Base-by-base conservation (phyloP, 805 yeast species). In the Lachancea fermentati region DNA sequence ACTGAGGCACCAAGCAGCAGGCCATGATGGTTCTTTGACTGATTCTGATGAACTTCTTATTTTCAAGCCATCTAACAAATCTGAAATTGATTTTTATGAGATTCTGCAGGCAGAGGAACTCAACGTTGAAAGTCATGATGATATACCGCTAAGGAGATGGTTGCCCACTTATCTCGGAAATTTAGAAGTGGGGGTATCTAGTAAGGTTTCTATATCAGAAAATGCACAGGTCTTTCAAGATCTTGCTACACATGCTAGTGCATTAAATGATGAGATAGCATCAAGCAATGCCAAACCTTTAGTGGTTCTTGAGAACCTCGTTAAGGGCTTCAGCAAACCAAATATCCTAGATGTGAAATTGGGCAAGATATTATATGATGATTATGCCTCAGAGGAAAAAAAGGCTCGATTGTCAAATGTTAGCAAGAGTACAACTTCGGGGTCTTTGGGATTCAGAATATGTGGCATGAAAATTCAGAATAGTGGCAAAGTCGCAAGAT, bases 271-370 rank as follows among this genome's bases (percentile, higher is more conserved):
- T n/a, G n/a, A n/a, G n/a, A n/a, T n/a, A n/a, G n/a, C n/a, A n/a
- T n/a, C n/a, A n/a, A n/a, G n/a, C n/a, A n/a, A 30, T 12, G 11
- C 32, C 4, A 43, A 25, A 14, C 37, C 39, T 19, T 8, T 37
- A 42, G 50, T 89, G 2, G 93, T 91, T 5, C 63, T 93, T 25
- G 80, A 80, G 51, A 93, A 91, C 58, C 57, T 81, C 2, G 64
- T 83, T 19, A 57, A 72, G 40, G 86, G 86, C 0, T 84, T 70
- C 55, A 55, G 36, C 3, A 62, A 66, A 34, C 97, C 97, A 0
- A 75, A 83, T 40, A 72, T 93, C 2, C 53, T 91, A 46, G 98
- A 91, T 58, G 75, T 91, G 34, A 91, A 91, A 57, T 67, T 91
- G 3, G 98, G 98, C 0, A 60, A 77, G 4, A 55, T 71, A 7